These are phyloP conservation scores for Papilionanthe hybrid DNA, from an alignment of 116 monocot genomes.

Conservation along the genomic window DNA sequence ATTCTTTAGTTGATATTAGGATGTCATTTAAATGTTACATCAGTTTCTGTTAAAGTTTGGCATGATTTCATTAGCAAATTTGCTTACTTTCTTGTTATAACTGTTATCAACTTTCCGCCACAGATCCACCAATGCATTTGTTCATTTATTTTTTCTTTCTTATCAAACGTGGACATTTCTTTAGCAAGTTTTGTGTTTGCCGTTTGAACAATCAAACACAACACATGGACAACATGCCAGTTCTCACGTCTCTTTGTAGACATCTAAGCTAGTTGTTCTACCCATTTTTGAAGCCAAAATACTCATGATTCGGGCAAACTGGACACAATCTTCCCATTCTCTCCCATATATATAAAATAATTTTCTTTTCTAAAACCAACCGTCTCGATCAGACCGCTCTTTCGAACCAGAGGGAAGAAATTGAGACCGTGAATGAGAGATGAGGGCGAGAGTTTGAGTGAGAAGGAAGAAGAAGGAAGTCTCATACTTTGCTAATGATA, in stretches of 20 bases:
- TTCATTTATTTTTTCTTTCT: not conserved
- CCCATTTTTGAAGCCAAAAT: not conserved
- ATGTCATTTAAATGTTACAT: not conserved
- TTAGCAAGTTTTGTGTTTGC: not conserved
- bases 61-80: not conserved
- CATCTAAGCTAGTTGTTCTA: not conserved
- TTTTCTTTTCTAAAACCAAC: too few relatives aligned
- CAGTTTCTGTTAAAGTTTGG: not conserved
- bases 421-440: too few relatives aligned
- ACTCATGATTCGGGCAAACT: not conserved
- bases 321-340: not conserved
- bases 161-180: not conserved
- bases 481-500: too few relatives aligned
- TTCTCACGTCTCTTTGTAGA: not conserved
- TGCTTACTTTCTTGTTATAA: not conserved
- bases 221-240: not conserved
- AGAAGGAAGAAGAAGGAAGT: too few relatives aligned
- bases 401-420: too few relatives aligned
- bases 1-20: not conserved
- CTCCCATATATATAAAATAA: not conserved
- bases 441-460: too few relatives aligned
- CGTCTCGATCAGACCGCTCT: too few relatives aligned
- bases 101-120: not conserved
- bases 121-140: not conserved
- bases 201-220: not conserved